A percentile compares a stretch with the other conserved stretches of the same genome.
Conservation (phyloP, 306 rosid species). For the Cicer yamashitae region DNA sequence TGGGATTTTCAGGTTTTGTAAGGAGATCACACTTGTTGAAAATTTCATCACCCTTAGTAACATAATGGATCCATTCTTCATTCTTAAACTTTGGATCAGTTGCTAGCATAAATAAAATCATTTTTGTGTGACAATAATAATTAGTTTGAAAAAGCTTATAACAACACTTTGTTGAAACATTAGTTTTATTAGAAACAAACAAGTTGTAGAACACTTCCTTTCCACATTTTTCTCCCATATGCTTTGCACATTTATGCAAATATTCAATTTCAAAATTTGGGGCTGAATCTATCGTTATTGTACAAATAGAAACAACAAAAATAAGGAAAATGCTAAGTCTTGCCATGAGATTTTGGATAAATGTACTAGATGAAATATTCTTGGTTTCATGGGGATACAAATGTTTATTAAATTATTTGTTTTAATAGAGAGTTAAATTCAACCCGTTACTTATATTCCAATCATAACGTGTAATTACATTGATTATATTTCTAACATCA, state of each 20-base stretch:
- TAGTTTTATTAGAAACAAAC: not conserved
- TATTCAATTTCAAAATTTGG: too few species aligned
- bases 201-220: not conserved
- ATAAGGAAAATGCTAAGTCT: not conserved
- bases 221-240: constrained; percentile 7
- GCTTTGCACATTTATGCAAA: not conserved
- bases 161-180: not conserved
- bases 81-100: not conserved
- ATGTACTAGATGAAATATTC: not conserved
- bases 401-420: not conserved
- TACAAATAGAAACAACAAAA: not conserved
- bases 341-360: constrained; percentile 17
- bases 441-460: not conserved
- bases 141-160: constrained; percentile 5
- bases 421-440: constrained; percentile 11
- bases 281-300: not conserved
- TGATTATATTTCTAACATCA: not conserved
- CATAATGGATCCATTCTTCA: not conserved
- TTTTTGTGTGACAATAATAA: constrained; percentile 11
- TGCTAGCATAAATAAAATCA: not conserved
- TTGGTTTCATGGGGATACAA: not conserved
- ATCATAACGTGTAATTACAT: not conserved
- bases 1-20: not conserved
- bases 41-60: constrained; percentile 4
- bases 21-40: constrained; percentile 18